Evolutionary conservation across 208 protist genomes (phyloP).

Genomic region (Crithidia sp.): DNA sequence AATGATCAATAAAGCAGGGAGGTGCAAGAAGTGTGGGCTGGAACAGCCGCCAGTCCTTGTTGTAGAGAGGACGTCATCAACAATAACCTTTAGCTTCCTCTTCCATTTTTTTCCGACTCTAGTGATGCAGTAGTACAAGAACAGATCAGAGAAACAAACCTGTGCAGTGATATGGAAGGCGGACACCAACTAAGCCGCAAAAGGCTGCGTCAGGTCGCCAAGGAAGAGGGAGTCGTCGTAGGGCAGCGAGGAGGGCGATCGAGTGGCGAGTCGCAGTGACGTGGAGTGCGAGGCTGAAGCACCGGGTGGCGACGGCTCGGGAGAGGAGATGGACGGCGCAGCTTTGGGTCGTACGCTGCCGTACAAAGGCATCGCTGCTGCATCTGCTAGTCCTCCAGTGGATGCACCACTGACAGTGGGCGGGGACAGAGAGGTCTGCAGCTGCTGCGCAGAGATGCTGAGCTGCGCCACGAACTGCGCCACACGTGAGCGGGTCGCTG

Average conservation of each 20-base stretch:
- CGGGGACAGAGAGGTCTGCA: conserved; percentile 11
- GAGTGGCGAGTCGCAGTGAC: not conserved
- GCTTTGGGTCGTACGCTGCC: not conserved
- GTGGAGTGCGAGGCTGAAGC: not conserved
- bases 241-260: conserved; percentile 2
- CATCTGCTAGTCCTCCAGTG: no score
- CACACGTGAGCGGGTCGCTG: conserved; percentile 13
- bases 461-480: conserved; percentile 18
- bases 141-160: not conserved
- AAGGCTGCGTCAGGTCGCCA: conserved; percentile 4
- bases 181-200: not conserved
- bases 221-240: conserved; percentile 13
- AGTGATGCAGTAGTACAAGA: not conserved
- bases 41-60: no score
- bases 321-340: conserved; percentile 4
- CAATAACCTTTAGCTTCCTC: not conserved
- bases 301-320: conserved; percentile 9
- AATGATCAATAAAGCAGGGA: not conserved
- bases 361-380: no score
- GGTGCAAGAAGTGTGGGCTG: not conserved
- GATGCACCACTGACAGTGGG: not conserved
- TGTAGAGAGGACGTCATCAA: no score
- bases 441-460: conserved; percentile 5
- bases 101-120: not conserved
- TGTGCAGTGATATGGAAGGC: not conserved